A percentile compares a stretch with the other conserved stretches of the same genome.
Conservation (phyloP, 140 eudicot genomes). For the Cichorium intybus region DNA sequence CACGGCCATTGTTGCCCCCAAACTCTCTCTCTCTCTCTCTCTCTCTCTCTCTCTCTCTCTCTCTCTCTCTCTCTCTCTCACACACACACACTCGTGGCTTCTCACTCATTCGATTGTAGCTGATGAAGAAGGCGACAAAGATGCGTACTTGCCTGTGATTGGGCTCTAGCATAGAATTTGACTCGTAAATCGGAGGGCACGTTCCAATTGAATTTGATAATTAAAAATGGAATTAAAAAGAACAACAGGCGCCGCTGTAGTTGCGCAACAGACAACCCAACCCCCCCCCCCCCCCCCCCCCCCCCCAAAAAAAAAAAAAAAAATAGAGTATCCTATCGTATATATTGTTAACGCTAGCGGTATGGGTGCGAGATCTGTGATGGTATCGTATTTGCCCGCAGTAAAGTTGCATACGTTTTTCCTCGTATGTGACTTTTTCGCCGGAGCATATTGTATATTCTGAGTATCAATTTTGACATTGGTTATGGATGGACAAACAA, state of each 20-base stretch:
- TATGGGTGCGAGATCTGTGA: no score
- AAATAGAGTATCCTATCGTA: not conserved
- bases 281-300: no score
- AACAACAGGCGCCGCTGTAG: not conserved
- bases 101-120: constrained; percentile 19
- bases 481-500: no score
- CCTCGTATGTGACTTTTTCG: no score
- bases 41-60: constrained; percentile 5
- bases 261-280: not conserved
- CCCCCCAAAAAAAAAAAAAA: not conserved
- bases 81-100: constrained; percentile 5
- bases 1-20: constrained; percentile 9
- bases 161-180: constrained; percentile 7
- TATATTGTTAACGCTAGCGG: no score
- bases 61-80: not conserved
- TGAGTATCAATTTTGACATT: no score
- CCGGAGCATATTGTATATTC: no score
- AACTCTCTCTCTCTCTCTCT: not conserved
- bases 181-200: constrained; percentile 20
- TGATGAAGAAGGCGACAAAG: constrained; percentile 27
- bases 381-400: no score
- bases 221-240: not conserved
- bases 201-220: not conserved
- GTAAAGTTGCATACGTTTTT: no score
- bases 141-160: constrained; percentile 27